Evolutionary conservation across 2,329 filamentous ascomycete genomes (phyloP), one percentile per base, ranked within the genome.

Genomic region (Penicillium sp.): DNA sequence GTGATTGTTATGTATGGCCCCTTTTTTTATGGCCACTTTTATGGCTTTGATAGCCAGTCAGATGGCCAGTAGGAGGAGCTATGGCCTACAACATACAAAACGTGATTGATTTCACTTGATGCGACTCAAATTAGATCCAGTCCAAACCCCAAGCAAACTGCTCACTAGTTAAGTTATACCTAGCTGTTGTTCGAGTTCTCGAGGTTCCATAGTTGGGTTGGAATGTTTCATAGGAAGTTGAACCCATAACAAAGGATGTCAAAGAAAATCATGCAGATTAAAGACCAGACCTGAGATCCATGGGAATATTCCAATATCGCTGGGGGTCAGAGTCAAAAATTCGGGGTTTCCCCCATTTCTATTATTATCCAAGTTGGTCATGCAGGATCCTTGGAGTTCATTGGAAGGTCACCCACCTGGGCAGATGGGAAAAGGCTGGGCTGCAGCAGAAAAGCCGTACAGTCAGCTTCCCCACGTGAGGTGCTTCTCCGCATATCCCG

Each of bases 381-480:
- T 32, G 17, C 13, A n/a, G 22, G n/a, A 17, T 26, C 13, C 8
- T 15, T n/a, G 7, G 32, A 34, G 15, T 39, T 39, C 19, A 42
- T 42, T 29, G 24, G 39, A 28, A 29, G 39, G 15, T 37, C 28
- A 22, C 4, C 17, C 17, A 9, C 26, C 26, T 24, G 22, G 22
- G 22, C 26, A 26, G 26, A 26, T 8, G 17, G 13, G 19, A 26
- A 19, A 41, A 3, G 24, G 39, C 39, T 37, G 31, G 33, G 24
- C 19, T 22, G 26, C 40, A 34, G 42, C 40, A 32, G 26, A 12
- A 22, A 26, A 6, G 34, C 12, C 12, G 41, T n/a, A 38, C 38
- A 49, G 45, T 42, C 52, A 43, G 44, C 52, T 59, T 49, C 55
- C 52, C 55, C 56, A 59, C 58, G 57, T 59, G 57, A 54, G 48